Evolutionary conservation across 2,329 filamentous ascomycete species (phyloP).

Genomic region (Diatrype stigma): DNA sequence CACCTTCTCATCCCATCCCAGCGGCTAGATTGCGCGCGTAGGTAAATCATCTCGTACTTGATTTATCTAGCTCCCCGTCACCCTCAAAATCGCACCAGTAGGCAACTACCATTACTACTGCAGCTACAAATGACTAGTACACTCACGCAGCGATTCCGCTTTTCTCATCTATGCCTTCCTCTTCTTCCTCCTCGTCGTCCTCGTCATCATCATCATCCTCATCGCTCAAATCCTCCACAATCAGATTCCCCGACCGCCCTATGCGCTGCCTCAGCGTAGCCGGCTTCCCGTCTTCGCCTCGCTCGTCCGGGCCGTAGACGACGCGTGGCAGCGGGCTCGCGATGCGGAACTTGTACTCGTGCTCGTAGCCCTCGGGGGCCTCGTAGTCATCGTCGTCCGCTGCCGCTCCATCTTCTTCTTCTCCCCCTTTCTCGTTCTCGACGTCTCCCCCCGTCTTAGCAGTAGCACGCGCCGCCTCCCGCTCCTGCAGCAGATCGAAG

Average conservation of each 20-base stretch:
- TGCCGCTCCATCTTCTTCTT: conserved; percentile 29
- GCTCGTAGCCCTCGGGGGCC: conserved; percentile 64
- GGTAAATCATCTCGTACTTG: no score
- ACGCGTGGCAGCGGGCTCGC: conserved; percentile 81
- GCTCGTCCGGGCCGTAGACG: conserved; percentile 67
- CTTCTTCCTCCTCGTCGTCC: conserved; percentile 32
- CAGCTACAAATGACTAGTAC: no score
- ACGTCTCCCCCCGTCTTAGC: conserved; percentile 21
- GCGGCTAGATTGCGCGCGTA: no score
- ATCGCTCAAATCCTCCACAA: conserved; percentile 71
- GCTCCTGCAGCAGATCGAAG: conserved; percentile 58
- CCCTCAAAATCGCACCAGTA: no score
- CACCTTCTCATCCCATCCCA: no score
- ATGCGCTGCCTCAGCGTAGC: conserved; percentile 68
- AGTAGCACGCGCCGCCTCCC: background rate
- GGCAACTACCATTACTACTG: no score
- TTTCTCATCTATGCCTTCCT: conserved; percentile 22
- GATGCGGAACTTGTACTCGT: conserved; percentile 80
- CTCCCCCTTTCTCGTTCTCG: conserved; percentile 18
- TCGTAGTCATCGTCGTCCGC: conserved; percentile 24
- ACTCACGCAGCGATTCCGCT: background rate
- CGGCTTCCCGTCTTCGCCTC: conserved; percentile 41
- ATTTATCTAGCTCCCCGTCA: no score
- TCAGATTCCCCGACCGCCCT: conserved; percentile 79
- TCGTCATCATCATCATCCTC: conserved; percentile 31